These are phyloP conservation scores for Penicillium digitatum DNA, from an alignment of 2,329 filamentous ascomycete genomes.

Conservation along the genomic window DNA sequence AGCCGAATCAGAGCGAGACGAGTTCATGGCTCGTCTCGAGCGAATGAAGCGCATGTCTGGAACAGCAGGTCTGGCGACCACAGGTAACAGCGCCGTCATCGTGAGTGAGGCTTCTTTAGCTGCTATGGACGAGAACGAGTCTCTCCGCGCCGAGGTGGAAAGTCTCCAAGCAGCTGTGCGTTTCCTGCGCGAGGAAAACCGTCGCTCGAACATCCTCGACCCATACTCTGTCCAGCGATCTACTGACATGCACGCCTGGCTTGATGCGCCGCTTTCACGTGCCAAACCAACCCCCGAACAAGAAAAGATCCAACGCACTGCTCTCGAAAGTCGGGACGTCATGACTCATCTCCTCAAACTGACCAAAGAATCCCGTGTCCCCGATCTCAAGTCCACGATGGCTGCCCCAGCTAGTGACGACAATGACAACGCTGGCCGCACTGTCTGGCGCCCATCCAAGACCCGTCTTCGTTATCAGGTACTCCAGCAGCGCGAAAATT, in stretches of 20 bases:
- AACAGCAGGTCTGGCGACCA: slow-evolving; percentile 34
- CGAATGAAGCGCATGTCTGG: slow-evolving; percentile 42
- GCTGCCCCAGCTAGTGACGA: slow-evolving; percentile 7
- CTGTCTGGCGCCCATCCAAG: slow-evolving; percentile 42
- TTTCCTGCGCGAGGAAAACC: slow-evolving; percentile 46
- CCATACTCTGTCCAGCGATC: slow-evolving; percentile 42
- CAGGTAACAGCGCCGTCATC: slow-evolving; percentile 37
- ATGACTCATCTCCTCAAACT: slow-evolving; percentile 42
- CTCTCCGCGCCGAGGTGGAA: slow-evolving; percentile 41
- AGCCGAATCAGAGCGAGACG: slow-evolving; percentile 40
- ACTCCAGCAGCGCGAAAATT: slow-evolving; percentile 44
- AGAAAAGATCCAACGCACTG: slow-evolving; percentile 35
- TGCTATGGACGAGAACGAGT: slow-evolving; percentile 43
- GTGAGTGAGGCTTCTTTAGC: slow-evolving; percentile 40
- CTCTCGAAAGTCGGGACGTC: slow-evolving; percentile 43
- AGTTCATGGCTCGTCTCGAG: slow-evolving; percentile 42
- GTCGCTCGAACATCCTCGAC: slow-evolving; percentile 39
- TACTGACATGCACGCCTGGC: slow-evolving; percentile 42
- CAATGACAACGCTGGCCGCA: slow-evolving; percentile 25
- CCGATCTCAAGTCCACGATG: slow-evolving; percentile 38
- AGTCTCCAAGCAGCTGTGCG: slow-evolving; percentile 47
- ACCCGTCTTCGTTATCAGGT: slow-evolving; percentile 44
- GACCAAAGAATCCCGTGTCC: slow-evolving; percentile 40
- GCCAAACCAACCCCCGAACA: slow-evolving; percentile 23
- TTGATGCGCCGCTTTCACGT: slow-evolving; percentile 39